Percentiles rank a stretch among this genome's conserved stretches.
Evolutionary conservation across 2,329 filamentous ascomycete species (phyloP).

Genomic region (Aspergillus ibericus): DNA sequence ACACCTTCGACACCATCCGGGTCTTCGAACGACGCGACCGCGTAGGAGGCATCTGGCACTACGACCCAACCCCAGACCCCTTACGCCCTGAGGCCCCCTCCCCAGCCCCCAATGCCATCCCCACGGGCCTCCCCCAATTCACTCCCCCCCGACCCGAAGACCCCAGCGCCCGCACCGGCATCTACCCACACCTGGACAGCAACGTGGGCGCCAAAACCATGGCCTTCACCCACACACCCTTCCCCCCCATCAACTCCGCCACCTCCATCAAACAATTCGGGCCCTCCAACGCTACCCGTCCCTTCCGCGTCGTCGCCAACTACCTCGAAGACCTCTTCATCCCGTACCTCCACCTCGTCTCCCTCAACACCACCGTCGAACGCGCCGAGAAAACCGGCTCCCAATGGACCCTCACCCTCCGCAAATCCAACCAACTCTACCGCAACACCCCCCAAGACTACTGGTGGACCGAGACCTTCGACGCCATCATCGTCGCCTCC

Average conservation of each 20-base stretch:
- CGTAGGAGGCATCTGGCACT: constrained; percentile 35
- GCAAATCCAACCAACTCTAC: constrained; percentile 17
- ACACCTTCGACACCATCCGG: constrained; percentile 31
- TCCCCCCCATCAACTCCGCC: constrained; percentile 26
- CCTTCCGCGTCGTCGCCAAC: constrained; percentile 23
- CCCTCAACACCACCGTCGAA: constrained; percentile 36
- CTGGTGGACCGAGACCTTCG: constrained; percentile 44
- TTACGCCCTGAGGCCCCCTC: constrained; percentile 17
- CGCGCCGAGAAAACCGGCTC: constrained; percentile 19
- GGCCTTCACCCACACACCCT: constrained; percentile 29
- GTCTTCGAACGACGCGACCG: constrained; percentile 34
- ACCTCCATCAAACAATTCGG: constrained; percentile 21
- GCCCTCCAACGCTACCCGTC: constrained; percentile 23
- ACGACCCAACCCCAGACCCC: constrained; percentile 26
- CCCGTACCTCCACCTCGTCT: constrained; percentile 28
- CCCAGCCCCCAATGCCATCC: constrained; percentile 9
- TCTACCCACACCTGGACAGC: constrained; percentile 27
- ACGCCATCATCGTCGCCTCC: constrained; percentile 44
- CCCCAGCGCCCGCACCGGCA: constrained; percentile 24
- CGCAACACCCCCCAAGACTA: constrained; percentile 22
- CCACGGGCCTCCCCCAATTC: constrained; percentile 20
- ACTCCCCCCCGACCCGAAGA: constrained; percentile 19
- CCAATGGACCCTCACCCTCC: constrained; percentile 34
- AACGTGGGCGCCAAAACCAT: constrained; percentile 30
- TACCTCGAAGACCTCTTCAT: constrained; percentile 28